phyloP scores from a whole-genome alignment of 768 basidiomycete species.

The Hericium coralloides region DNA sequence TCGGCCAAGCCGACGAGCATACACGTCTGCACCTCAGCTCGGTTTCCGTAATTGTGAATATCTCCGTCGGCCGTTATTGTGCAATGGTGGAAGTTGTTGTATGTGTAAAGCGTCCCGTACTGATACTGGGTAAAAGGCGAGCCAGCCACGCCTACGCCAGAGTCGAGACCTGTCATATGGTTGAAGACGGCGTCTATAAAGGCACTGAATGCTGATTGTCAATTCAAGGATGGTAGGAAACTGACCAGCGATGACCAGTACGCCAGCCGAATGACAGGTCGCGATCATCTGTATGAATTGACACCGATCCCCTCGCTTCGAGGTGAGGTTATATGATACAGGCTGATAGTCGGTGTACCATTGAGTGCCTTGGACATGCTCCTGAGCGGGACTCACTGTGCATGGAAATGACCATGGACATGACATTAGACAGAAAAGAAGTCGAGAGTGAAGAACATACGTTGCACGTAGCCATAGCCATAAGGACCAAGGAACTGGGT shows the following conservation, averaged over 20 bases:
- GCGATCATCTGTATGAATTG: conserved; percentile 36
- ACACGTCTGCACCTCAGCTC: conserved; percentile 40
- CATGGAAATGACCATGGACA: neutral
- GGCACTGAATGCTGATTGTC: conserved; percentile 14
- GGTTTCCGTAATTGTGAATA: conserved; percentile 46
- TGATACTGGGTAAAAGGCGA: conserved; percentile 39
- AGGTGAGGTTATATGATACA: conserved; percentile 55
- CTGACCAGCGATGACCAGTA: conserved; percentile 31
- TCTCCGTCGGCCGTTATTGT: conserved; percentile 44
- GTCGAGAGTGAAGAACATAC: conserved; percentile 16
- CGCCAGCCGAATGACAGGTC: conserved; percentile 30
- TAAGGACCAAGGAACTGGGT: conserved; percentile 56
- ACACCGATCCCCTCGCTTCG: conserved; percentile 51
- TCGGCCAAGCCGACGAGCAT: conserved; percentile 30
- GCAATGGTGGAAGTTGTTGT: conserved; percentile 55
- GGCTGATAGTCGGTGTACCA: conserved; percentile 76
- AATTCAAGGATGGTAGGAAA: conserved; percentile 13
- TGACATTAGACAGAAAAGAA: neutral
- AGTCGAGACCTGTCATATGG: conserved; percentile 49
- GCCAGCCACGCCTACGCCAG: conserved; percentile 2
- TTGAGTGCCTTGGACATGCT: conserved; percentile 47
- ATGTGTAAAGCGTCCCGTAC: conserved; percentile 22
- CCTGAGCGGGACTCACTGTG: conserved; percentile 41
- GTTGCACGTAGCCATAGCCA: conserved; percentile 59
- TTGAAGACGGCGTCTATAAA: conserved; percentile 46